These are phyloP conservation scores for Pichia cactophila DNA, from an alignment of 1,139 yeast species.

Conservation along the genomic window DNA sequence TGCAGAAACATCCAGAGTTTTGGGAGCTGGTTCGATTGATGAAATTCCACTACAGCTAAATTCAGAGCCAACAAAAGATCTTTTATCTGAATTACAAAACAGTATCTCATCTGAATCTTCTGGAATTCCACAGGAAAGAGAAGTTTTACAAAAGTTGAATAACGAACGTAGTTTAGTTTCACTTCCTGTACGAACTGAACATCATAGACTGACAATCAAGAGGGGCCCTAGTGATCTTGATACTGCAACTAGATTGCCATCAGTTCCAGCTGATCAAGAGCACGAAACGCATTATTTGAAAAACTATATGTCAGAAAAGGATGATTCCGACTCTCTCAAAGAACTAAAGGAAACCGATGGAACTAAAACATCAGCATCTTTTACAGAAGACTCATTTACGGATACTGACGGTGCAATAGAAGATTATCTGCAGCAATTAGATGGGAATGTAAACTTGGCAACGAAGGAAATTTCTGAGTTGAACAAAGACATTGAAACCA, in stretches of 20 bases:
- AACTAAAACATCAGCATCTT: background rate
- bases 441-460: background rate
- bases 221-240: constrained; percentile 1
- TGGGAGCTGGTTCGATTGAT: background rate
- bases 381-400: background rate
- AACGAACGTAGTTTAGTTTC: background rate
- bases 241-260: background rate
- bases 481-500: background rate
- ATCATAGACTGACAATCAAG: background rate
- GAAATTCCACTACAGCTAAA: background rate
- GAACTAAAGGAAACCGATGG: background rate
- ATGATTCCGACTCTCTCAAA: background rate
- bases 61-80: background rate
- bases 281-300: background rate
- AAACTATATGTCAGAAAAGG: background rate
- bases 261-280: background rate
- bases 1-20: background rate
- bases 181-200: background rate
- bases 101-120: background rate
- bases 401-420: background rate
- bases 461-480: background rate
- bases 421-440: background rate
- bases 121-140: background rate
- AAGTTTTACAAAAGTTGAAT: too few relatives aligned
- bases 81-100: background rate